Percentiles rank a stretch among this genome's conserved stretches.
Conservation (phyloP, 2,329 filamentous ascomycete species). For the Trichoderma sp. region DNA sequence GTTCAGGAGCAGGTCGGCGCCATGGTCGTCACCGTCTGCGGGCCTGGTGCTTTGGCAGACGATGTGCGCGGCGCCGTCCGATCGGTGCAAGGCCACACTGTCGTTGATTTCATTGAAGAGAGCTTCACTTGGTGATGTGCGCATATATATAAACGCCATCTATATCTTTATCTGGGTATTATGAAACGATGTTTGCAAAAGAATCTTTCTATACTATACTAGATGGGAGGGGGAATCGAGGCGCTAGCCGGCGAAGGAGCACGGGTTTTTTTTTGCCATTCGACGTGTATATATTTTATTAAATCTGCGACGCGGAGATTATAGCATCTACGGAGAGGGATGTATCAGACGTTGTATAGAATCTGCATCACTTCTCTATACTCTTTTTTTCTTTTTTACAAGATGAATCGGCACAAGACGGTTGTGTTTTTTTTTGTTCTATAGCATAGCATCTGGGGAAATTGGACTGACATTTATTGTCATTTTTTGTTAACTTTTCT, state of each 20-base stretch:
- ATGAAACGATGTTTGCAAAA: conserved; percentile 6
- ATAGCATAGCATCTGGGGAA: conserved; percentile 21
- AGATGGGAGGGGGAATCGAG: conserved; percentile 2
- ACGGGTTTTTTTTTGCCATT: conserved; percentile 25
- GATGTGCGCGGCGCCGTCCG: conserved; percentile 72
- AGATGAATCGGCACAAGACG: conserved; percentile 1
- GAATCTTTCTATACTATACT: conserved; percentile 15
- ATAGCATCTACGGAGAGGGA: conserved; percentile 24
- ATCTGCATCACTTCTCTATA: conserved; percentile 11
- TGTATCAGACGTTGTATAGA: conserved; percentile 22
- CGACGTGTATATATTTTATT: conserved; percentile 34
- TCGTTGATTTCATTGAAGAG: conserved; percentile 77
- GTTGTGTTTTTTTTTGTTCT: not conserved
- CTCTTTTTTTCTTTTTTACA: not conserved
- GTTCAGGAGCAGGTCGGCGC: conserved; percentile 80
- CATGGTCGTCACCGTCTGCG: conserved; percentile 83
- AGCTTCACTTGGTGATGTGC: conserved; percentile 64
- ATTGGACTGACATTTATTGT: conserved; percentile 1
- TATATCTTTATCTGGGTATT: conserved; percentile 5
- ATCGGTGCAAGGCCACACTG: conserved; percentile 60
- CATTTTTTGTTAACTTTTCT: not conserved
- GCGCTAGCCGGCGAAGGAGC: conserved; percentile 4
- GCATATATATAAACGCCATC: not conserved
- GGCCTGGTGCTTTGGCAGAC: conserved; percentile 72
- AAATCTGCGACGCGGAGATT: conserved; percentile 23